Conservation (phyloP, 139 green algal species). For the Pycnococcus provasolii region DNA sequence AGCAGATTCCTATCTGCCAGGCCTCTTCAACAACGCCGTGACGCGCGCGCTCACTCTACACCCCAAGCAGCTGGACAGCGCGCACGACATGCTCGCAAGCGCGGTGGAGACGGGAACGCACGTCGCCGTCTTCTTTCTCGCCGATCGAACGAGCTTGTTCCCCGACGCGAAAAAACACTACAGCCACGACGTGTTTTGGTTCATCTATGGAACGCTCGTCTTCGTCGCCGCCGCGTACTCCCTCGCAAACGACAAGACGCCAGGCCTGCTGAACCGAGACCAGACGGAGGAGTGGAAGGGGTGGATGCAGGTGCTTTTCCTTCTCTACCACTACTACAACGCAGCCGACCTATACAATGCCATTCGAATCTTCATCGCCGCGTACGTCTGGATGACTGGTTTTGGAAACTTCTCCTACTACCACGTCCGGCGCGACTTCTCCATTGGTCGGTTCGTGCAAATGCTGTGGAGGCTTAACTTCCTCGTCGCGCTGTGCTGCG, state of each 20-base stretch:
- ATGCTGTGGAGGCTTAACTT: slow-evolving; percentile 98
- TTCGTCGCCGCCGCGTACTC: slow-evolving; percentile 26
- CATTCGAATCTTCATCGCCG: slow-evolving; percentile 93
- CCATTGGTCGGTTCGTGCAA: slow-evolving; percentile 48
- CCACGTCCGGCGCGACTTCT: slow-evolving; percentile 69
- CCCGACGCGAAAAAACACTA: slow-evolving; percentile 38
- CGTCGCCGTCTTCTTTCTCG: slow-evolving; percentile 7
- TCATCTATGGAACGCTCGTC: slow-evolving; percentile 55
- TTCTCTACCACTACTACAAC: slow-evolving; percentile 94
- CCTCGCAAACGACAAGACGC: slow-evolving; percentile 42
- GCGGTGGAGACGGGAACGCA: too few species aligned
- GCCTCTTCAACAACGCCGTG: too few species aligned
- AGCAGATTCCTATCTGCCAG: too few species aligned
- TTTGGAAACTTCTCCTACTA: slow-evolving; percentile 96
- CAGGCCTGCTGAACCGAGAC: slow-evolving; percentile 69
- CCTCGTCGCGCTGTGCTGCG: slow-evolving; percentile 66
- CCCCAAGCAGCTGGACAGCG: too few species aligned
- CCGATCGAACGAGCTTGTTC: slow-evolving; percentile 3
- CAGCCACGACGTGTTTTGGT: slow-evolving; percentile 64
- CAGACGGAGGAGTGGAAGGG: slow-evolving; percentile 96
- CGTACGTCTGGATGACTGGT: slow-evolving; percentile 96
- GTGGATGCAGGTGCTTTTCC: slow-evolving; percentile 73
- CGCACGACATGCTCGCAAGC: too few species aligned
- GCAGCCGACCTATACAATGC: slow-evolving; percentile 86
- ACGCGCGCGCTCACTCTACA: too few species aligned